A percentile compares a stretch with the other conserved stretches of the same genome.
Conservation (phyloP, 106 monocot genomes). For the Dendrobium chrysotoxum region DNA sequence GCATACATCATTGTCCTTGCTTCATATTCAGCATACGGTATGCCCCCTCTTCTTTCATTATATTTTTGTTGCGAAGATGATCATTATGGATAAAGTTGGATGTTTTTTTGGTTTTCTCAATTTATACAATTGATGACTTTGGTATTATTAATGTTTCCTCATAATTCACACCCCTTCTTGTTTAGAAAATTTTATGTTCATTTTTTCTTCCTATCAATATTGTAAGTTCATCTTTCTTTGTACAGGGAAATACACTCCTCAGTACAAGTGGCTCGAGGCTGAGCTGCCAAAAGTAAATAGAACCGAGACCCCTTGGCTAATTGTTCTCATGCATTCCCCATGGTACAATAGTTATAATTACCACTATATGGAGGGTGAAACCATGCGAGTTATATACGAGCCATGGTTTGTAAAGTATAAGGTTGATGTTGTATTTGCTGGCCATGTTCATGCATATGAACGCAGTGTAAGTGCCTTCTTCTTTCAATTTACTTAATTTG, state of each 20-base stretch:
- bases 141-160: too few relatives aligned
- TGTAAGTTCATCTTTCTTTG: background rate
- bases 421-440: slow-evolving; percentile 71
- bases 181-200: too few relatives aligned
- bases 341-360: slow-evolving; percentile 90
- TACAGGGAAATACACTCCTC: slow-evolving; percentile 78
- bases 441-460: slow-evolving; percentile 90
- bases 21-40: slow-evolving; percentile 89
- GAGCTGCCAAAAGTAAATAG: slow-evolving; percentile 77
- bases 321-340: slow-evolving; percentile 73
- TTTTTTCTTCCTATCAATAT: background rate
- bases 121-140: too few relatives aligned
- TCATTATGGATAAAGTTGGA: background rate
- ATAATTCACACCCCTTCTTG: too few relatives aligned
- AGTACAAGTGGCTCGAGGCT: slow-evolving; percentile 63
- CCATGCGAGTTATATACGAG: slow-evolving; percentile 78
- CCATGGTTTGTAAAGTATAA: slow-evolving; percentile 80
- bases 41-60: background rate
- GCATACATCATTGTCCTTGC: slow-evolving; percentile 81
- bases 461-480: slow-evolving; percentile 46
- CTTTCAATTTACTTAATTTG: background rate
- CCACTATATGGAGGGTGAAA: slow-evolving; percentile 90
- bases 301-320: slow-evolving; percentile 74
- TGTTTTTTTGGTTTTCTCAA: too few relatives aligned
- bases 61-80: background rate